Evolutionary conservation across 805 yeast species (phyloP).

Genomic region (Kodamaea sagamina): DNA sequence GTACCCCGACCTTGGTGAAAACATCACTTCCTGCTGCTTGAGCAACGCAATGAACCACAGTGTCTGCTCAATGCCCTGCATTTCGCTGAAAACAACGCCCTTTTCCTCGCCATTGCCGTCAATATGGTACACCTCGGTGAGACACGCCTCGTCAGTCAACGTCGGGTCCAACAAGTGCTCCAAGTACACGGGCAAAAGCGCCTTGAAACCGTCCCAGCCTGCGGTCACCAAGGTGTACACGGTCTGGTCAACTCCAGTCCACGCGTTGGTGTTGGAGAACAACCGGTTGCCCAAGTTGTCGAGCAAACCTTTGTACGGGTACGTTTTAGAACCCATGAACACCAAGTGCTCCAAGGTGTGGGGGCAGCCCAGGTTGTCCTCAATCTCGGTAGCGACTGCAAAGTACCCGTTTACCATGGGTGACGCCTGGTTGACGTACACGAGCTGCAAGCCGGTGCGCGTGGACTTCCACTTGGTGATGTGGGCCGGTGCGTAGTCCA

Average conservation of each 20-base stretch:
- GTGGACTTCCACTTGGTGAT: conserved; percentile 76
- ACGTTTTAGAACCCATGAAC: conserved; percentile 89
- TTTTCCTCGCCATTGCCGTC: conserved; percentile 90
- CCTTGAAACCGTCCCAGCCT: conserved; percentile 92
- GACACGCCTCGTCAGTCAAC: conserved; percentile 83
- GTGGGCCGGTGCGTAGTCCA: conserved; percentile 72
- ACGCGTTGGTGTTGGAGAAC: conserved; percentile 88
- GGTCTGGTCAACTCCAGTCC: conserved; percentile 96
- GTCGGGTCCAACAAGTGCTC: conserved; percentile 88
- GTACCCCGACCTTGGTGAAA: conserved; percentile 68
- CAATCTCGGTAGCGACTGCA: conserved; percentile 92
- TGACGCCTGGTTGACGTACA: conserved; percentile 73
- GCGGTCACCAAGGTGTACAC: conserved; percentile 90
- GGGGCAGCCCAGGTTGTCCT: conserved; percentile 87
- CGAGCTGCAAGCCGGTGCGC: conserved; percentile 81
- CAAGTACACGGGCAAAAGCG: conserved; percentile 81
- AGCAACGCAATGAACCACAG: conserved; percentile 67
- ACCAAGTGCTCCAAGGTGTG: conserved; percentile 93
- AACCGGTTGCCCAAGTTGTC: conserved; percentile 85
- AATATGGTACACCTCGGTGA: conserved; percentile 92
- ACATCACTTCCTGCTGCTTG: conserved; percentile 59
- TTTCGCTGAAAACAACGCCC: conserved; percentile 96
- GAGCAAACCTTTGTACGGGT: conserved; percentile 88
- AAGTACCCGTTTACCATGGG: conserved; percentile 93
- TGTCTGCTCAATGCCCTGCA: conserved; percentile 89